A percentile compares a stretch with the other conserved stretches of the same genome.
Evolutionary conservation across 2,329 filamentous ascomycete species (phyloP).

Genomic region (Cladosporium sp.): DNA sequence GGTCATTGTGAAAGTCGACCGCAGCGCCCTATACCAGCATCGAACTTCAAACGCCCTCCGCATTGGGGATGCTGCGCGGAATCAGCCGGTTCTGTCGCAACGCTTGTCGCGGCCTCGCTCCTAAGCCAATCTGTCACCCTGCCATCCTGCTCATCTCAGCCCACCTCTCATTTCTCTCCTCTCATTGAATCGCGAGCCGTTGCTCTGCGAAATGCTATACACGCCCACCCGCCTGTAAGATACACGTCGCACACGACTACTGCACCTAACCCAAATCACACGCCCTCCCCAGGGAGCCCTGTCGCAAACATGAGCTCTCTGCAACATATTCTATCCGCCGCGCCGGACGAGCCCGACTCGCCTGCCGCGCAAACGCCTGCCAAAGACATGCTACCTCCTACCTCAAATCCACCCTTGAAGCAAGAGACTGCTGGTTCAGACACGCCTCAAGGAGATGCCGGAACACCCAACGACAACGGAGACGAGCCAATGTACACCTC

Average conservation of each 20-base stretch:
- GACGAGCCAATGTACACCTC: slow-evolving; percentile 39
- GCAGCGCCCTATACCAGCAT: too few relatives aligned
- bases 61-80: background rate
- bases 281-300: background rate
- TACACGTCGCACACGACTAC: slow-evolving; percentile 4
- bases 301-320: slow-evolving; percentile 18
- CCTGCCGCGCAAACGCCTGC: slow-evolving; percentile 1
- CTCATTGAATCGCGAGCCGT: background rate
- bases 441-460: background rate
- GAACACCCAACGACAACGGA: background rate
- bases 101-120: background rate
- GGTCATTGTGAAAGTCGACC: too few relatives aligned
- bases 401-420: background rate
- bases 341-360: slow-evolving; percentile 16
- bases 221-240: slow-evolving; percentile 1
- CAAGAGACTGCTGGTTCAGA: slow-evolving; percentile 10
- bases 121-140: background rate
- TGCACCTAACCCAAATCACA: background rate
- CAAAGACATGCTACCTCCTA: slow-evolving; percentile 6
- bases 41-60: too few relatives aligned
- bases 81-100: background rate
- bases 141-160: background rate
- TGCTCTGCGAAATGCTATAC: slow-evolving; percentile 5
- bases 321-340: slow-evolving; percentile 26
- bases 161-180: background rate